phyloP scores from a whole-genome alignment of 2,329 filamentous ascomycete genomes.

The Trichophyton mentagrophytes region DNA sequence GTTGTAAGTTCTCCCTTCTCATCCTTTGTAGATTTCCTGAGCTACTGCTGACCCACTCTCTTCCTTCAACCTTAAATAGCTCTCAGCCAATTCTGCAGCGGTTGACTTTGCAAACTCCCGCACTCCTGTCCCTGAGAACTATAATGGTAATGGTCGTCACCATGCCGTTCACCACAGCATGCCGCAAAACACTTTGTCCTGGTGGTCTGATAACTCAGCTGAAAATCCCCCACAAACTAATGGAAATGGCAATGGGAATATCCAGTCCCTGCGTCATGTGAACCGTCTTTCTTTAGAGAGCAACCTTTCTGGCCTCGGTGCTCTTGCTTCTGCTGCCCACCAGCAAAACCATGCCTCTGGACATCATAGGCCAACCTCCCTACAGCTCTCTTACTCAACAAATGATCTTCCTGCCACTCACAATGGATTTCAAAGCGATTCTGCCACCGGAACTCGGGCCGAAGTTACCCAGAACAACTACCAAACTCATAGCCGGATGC shows the following conservation, averaged over 20 bases:
- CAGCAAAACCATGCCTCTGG: constrained; percentile 27
- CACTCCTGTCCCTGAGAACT: constrained; percentile 53
- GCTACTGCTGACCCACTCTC: not conserved
- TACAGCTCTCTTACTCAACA: constrained; percentile 80
- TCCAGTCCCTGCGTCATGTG: constrained; percentile 21
- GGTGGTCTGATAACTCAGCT: constrained; percentile 26
- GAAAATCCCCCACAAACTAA: constrained; percentile 20
- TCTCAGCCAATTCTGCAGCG: constrained; percentile 68
- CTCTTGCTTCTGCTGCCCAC: constrained; percentile 10
- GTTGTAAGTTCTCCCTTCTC: constrained; percentile 36
- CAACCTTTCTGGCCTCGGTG: constrained; percentile 11
- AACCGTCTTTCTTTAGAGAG: constrained; percentile 35
- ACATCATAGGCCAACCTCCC: constrained; percentile 30
- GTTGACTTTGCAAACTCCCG: constrained; percentile 65
- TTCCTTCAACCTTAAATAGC: constrained; percentile 34
- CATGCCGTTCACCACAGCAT: constrained; percentile 51
- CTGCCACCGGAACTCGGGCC: constrained; percentile 45
- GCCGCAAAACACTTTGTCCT: constrained; percentile 40
- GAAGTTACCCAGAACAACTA: constrained; percentile 45
- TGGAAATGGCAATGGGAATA: constrained; percentile 9
- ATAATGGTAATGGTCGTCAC: constrained; percentile 54
- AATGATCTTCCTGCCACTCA: constrained; percentile 82
- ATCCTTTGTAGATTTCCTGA: not conserved
- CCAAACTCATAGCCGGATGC: constrained; percentile 59
- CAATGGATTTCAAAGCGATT: constrained; percentile 38